These are phyloP conservation scores for Nasturtium officinale DNA, from an alignment of 345 rosid genomes.

Conservation along the genomic window DNA sequence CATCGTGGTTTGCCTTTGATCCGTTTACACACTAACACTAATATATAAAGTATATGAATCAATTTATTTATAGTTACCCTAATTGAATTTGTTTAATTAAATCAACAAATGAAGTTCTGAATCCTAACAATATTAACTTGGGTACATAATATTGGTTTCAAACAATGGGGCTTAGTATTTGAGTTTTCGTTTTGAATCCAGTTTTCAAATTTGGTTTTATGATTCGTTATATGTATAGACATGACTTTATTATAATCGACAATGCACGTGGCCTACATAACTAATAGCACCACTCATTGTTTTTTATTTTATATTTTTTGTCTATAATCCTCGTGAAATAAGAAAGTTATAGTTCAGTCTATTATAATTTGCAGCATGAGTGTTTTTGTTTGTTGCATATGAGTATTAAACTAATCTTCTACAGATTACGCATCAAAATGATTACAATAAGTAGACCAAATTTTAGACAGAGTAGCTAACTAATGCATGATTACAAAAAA, in stretches of 20 bases:
- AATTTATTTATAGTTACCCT: no score
- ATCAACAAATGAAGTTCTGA: no score
- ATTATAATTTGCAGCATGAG: not conserved
- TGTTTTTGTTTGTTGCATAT: no score
- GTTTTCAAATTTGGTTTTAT: not conserved
- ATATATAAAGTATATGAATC: no score
- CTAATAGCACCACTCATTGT: not conserved
- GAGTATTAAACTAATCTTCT: not conserved
- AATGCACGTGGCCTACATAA: not conserved
- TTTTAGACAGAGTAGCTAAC: not conserved
- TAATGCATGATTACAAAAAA: not conserved
- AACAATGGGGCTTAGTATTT: not conserved
- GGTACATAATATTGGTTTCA: not conserved
- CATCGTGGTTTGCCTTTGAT: not conserved
- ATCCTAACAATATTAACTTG: no score
- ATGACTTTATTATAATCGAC: not conserved
- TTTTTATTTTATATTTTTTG: no score
- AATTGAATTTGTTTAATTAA: no score
- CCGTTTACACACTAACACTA: no score
- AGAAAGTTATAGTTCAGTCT: not conserved
- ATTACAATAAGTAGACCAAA: not conserved
- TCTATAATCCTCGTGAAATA: not conserved
- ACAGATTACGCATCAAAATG: not conserved
- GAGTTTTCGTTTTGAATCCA: not conserved
- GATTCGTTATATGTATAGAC: not conserved